Percentiles rank a stretch among this genome's conserved stretches.
phyloP scores from a whole-genome alignment of 352 stramenopile genomes.

The Globisporangium ultimum region DNA sequence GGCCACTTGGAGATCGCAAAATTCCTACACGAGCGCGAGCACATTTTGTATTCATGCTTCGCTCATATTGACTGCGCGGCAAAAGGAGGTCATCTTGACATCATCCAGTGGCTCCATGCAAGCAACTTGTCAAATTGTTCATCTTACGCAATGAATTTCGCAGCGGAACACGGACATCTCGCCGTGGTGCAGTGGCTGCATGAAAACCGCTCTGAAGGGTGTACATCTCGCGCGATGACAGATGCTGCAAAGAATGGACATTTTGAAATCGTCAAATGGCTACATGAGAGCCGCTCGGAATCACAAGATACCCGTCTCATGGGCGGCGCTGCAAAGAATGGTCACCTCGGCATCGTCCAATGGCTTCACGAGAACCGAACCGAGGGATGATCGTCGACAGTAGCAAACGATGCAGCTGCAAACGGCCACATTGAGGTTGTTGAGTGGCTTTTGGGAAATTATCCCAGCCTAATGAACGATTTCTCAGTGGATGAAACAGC shows the following conservation, averaged over 20 bases:
- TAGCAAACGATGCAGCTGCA: neutral
- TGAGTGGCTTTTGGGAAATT: neutral
- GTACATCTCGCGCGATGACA: no score
- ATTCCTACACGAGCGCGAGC: neutral
- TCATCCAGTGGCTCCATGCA: no score
- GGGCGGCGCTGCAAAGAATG: neutral
- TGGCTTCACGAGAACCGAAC: conserved; percentile 5
- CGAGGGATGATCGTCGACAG: neutral
- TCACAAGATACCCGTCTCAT: neutral
- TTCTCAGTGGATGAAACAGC: no score
- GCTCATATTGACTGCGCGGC: neutral
- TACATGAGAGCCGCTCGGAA: neutral
- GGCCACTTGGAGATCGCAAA: neutral
- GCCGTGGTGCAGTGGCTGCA: no score
- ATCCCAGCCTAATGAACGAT: no score
- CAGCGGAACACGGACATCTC: neutral
- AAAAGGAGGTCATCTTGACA: no score
- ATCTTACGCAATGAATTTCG: neutral
- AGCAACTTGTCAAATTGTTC: no score
- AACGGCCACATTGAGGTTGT: neutral
- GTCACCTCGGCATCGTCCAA: neutral
- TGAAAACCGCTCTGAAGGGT: no score
- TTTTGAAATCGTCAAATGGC: conserved; percentile 5
- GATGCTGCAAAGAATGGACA: neutral
- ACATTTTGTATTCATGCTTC: neutral